A percentile compares a stretch with the other conserved stretches of the same genome.
These are phyloP conservation scores for Calonectria honghensis DNA, from an alignment of 2,329 filamentous ascomycete genomes.

Conservation along the genomic window DNA sequence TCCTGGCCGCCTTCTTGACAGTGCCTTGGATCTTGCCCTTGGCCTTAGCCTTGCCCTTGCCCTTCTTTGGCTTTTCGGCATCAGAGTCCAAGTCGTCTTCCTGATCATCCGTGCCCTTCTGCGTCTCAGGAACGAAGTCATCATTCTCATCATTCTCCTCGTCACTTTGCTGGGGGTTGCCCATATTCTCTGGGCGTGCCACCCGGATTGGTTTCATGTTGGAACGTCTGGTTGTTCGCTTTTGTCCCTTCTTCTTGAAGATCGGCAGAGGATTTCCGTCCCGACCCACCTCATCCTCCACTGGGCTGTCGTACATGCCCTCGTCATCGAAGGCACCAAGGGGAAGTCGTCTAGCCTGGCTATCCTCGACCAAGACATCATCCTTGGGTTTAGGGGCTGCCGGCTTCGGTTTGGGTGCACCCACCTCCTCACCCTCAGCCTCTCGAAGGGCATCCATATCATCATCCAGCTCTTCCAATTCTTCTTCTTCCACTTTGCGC, in stretches of 20 bases:
- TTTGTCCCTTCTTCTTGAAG: constrained; percentile 90
- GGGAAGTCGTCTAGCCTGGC: constrained; percentile 64
- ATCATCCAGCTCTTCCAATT: constrained; percentile 77
- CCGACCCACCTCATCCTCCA: constrained; percentile 70
- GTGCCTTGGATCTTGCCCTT: constrained; percentile 61
- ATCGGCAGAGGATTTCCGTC: constrained; percentile 76
- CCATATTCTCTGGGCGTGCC: constrained; percentile 67
- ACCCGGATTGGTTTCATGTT: constrained; percentile 76
- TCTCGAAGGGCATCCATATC: constrained; percentile 85
- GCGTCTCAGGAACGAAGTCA: constrained; percentile 58
- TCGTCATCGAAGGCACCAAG: constrained; percentile 80
- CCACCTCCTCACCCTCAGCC: constrained; percentile 72
- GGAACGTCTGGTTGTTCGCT: constrained; percentile 82
- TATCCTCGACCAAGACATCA: constrained; percentile 66
- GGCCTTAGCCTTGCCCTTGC: constrained; percentile 34
- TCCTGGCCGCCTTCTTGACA: constrained; percentile 72
- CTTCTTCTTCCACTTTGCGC: constrained; percentile 78
- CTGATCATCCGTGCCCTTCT: constrained; percentile 42
- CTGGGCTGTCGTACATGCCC: constrained; percentile 72
- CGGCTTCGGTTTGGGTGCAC: constrained; percentile 47
- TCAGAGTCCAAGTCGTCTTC: constrained; percentile 50
- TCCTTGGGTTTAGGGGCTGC: constrained; percentile 55
- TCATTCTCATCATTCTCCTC: constrained; percentile 63
- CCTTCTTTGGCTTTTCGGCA: constrained; percentile 43
- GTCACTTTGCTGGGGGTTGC: constrained; percentile 55